Base-by-base conservation (phyloP, 2,329 filamentous ascomycete genomes). In the Aspergillus fijiensis region DNA sequence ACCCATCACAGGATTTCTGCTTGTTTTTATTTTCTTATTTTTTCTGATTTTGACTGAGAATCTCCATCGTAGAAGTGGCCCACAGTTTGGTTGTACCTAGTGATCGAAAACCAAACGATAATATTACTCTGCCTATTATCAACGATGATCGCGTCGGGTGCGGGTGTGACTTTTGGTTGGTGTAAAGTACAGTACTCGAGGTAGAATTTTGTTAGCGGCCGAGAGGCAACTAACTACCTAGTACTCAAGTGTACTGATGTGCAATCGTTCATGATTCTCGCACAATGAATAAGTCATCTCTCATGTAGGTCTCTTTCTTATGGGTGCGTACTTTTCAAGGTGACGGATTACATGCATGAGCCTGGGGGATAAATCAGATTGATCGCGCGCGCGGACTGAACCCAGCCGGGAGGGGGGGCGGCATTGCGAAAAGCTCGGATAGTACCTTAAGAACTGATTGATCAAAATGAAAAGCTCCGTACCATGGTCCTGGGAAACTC, bases 121-220 rank as follows among this genome's bases (percentile, higher is more conserved):
- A 55, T 60, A 60, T 62, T 60, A 60, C 39, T 54, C 57, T 45
- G 57, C 58, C 60, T 51, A 62, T 57, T 54, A 60, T 23, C 25
- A 31, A 27, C 19, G 48, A 48, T 23, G 53, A 57, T 57, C 29
- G 19, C 16, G 29, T 19, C 45, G 27, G 48, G 11, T 49, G n/a
- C 29, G 39, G 10, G n/a, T 19, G 35, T 25, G 16, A 9, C 27
- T 29, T 29, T 29, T 9, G 2, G 9, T 29, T 29, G 27, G 27
- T 29, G 27, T 29, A 25, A 48, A 31, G n/a, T 29, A 29, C 27
- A 35, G 33, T 35, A 4, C 2, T 35, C 14, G 4, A 6, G 33
- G 3, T 35, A 2, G 33, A 35, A 16, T n/a, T 21, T 33, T 25
- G 48, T 39, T 48, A 55, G 52, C 23, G 39, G 39, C 12, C 25